phyloP scores from a whole-genome alignment of 2,329 filamentous ascomycete species.

The Colletotrichum ledebouriae region DNA sequence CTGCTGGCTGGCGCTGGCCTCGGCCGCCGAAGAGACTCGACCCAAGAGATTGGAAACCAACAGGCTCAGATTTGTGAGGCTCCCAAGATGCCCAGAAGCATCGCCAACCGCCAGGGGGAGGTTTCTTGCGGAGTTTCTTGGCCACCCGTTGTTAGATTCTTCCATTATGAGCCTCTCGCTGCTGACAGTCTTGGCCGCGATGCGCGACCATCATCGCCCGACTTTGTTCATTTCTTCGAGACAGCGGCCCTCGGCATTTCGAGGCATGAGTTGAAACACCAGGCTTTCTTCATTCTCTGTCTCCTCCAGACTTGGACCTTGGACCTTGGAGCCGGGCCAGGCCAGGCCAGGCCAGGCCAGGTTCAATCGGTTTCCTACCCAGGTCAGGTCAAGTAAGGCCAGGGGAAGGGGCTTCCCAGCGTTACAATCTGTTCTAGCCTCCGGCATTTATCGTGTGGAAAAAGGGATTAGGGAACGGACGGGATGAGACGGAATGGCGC shows the following conservation, averaged over 20 bases:
- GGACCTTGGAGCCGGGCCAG: constrained; percentile 7
- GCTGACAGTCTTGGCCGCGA: constrained; percentile 17
- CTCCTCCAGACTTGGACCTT: background rate
- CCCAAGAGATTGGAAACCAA: constrained; percentile 17
- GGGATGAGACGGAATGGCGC: constrained; percentile 38
- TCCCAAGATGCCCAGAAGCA: constrained; percentile 14
- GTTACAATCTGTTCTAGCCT: constrained; percentile 28
- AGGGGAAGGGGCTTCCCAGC: constrained; percentile 5
- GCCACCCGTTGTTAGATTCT: constrained; percentile 3
- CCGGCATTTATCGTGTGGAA: constrained; percentile 25
- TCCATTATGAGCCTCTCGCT: background rate
- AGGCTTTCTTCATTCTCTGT: constrained; percentile 3
- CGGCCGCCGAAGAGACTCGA: constrained; percentile 15
- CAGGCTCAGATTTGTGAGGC: constrained; percentile 9
- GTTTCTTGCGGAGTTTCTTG: constrained; percentile 16
- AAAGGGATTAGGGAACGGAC: constrained; percentile 20
- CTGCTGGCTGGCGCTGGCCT: constrained; percentile 8
- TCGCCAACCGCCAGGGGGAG: constrained; percentile 15
- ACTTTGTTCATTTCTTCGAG: constrained; percentile 33
- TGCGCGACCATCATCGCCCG: constrained; percentile 29
- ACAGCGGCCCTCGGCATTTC: constrained; percentile 35
- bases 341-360: constrained; percentile 3
- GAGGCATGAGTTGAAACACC: constrained; percentile 40
- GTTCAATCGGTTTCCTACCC: constrained; percentile 12
- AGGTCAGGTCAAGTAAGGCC: constrained; percentile 6